These are phyloP conservation scores for Acrocalymma vagum DNA, from an alignment of 2,329 filamentous ascomycete species.

Conservation along the genomic window DNA sequence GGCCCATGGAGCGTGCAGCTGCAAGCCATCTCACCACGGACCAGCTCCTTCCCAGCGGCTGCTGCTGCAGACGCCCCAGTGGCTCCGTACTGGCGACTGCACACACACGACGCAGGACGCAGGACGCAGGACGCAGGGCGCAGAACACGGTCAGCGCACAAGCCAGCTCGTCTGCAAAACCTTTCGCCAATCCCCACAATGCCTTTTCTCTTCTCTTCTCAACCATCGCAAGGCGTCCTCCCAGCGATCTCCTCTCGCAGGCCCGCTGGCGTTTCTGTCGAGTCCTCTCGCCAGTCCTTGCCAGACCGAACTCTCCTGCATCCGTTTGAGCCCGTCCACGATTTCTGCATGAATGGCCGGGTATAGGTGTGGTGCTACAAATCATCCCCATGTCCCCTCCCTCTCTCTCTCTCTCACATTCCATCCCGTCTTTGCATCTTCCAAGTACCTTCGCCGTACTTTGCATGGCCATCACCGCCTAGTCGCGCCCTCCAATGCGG, in stretches of 20 bases:
- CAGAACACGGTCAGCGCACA: conserved; percentile 2
- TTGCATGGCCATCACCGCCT: too few species aligned
- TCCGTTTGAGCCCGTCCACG: conserved; percentile 48
- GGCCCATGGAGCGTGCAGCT: conserved; percentile 1
- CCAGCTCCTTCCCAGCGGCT: conserved; percentile 6
- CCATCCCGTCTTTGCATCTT: too few species aligned
- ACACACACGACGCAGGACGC: neutral
- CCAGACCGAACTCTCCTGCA: conserved; percentile 41
- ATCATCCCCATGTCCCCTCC: too few species aligned
- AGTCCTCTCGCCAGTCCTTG: conserved; percentile 39
- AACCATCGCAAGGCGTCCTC: conserved; percentile 43
- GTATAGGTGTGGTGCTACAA: conserved; percentile 46
- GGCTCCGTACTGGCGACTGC: conserved; percentile 5
- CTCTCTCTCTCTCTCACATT: too few species aligned
- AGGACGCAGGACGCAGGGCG: neutral
- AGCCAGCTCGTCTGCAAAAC: conserved; percentile 15
- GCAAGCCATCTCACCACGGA: conserved; percentile 1
- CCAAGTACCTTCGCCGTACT: too few species aligned
- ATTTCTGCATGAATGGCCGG: conserved; percentile 39
- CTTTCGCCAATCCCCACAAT: conserved; percentile 8
- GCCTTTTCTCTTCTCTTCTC: conserved; percentile 21
- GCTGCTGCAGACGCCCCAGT: neutral
- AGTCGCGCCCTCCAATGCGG: too few species aligned
- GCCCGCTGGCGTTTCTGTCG: conserved; percentile 44
- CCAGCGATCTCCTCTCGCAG: conserved; percentile 37